phyloP scores from a whole-genome alignment of 2,329 filamentous ascomycete genomes.

The Chaetomiaceae sp. region DNA sequence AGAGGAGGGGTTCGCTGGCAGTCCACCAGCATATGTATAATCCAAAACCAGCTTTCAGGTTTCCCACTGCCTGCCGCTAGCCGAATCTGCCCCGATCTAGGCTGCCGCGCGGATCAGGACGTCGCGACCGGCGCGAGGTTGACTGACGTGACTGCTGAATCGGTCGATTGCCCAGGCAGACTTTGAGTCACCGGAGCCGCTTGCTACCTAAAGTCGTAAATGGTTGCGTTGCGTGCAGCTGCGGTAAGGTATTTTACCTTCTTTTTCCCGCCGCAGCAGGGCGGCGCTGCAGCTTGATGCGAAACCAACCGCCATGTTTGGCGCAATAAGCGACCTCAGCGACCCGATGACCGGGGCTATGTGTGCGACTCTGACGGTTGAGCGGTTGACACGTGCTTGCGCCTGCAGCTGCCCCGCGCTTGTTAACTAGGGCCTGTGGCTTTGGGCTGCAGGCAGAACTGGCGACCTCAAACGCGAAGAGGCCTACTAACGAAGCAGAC shows the following conservation, averaged over 20 bases:
- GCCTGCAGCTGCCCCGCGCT: not conserved
- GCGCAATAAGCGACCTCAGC: no score
- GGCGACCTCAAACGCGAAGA: not conserved
- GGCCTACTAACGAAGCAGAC: no score
- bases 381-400: slow-evolving; percentile 16
- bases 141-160: not conserved
- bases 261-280: no score
- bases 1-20: slow-evolving; percentile 7
- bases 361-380: slow-evolving; percentile 4
- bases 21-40: slow-evolving; percentile 5
- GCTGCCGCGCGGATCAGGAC: slow-evolving; percentile 6
- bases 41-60: not conserved
- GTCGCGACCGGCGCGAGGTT: not conserved
- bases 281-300: no score
- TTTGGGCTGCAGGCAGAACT: not conserved
- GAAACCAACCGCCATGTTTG: no score
- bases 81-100: slow-evolving; percentile 5
- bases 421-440: not conserved
- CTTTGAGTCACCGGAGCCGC: slow-evolving; percentile 10
- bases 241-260: not conserved
- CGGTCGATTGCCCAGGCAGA: slow-evolving; percentile 14
- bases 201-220: not conserved
- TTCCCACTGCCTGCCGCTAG: not conserved
- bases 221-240: slow-evolving; percentile 1
- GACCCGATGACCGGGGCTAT: no score